A percentile compares a stretch with the other conserved stretches of the same genome.
Evolutionary conservation across 148 eudicot genomes (phyloP).

Genomic region (Pharnaceum exiguum): DNA sequence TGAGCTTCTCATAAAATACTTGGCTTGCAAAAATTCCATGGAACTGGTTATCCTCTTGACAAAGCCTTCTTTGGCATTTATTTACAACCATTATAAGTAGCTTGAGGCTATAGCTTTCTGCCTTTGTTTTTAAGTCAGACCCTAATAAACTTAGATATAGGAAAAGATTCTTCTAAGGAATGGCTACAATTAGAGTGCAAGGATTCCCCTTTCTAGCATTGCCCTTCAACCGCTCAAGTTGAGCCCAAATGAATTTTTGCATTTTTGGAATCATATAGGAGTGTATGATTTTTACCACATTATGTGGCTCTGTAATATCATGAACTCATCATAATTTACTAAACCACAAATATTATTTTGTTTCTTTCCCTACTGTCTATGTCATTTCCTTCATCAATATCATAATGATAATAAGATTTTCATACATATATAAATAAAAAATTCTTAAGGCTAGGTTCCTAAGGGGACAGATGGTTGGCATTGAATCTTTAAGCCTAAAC

Average conservation of each 20-base stretch:
- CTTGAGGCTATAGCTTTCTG: constrained; percentile 18
- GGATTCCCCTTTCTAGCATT: constrained; percentile 4
- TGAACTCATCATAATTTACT: neutral
- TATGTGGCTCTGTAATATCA: neutral
- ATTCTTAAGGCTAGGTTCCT: too few relatives aligned
- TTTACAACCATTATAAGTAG: neutral
- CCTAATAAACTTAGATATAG: constrained; percentile 5
- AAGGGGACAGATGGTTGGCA: constrained; percentile 9
- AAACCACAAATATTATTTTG: neutral
- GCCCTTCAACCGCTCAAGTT: neutral
- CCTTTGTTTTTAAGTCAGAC: constrained; percentile 10
- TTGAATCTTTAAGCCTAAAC: constrained; percentile 9
- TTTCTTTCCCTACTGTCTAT: too few relatives aligned
- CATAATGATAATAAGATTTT: neutral
- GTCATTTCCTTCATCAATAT: constrained; percentile 1
- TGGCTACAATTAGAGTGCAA: neutral
- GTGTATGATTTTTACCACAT: too few relatives aligned
- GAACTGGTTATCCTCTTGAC: constrained; percentile 9
- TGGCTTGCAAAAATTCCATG: neutral
- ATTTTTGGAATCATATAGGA: neutral
- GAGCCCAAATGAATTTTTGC: neutral
- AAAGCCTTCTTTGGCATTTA: constrained; percentile 6
- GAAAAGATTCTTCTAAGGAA: constrained; percentile 19
- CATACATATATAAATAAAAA: neutral
- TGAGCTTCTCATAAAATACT: neutral